Evolutionary conservation across 2,329 filamentous ascomycete genomes (phyloP).

Genomic region (Leptographium flavum): DNA sequence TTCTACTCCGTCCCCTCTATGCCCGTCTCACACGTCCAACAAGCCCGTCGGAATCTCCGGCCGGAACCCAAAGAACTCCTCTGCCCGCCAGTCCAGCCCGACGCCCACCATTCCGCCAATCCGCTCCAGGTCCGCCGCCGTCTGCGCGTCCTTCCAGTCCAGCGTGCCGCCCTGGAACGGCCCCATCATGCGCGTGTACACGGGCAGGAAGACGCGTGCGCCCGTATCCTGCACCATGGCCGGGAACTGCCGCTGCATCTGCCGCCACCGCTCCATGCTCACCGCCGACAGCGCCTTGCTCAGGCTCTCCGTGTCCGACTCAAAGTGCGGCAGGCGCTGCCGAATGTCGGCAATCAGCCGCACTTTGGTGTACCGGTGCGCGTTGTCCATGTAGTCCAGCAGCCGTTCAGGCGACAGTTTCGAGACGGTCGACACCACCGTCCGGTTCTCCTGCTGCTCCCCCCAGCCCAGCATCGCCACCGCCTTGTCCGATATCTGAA

Average conservation of each 20-base stretch:
- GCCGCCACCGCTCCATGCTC: conserved; percentile 10
- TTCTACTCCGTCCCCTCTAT: no score
- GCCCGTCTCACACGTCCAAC: conserved; percentile 3
- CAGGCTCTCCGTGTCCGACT: conserved; percentile 30
- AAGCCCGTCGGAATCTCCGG: conserved; percentile 10
- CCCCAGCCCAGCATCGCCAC: conserved; percentile 18
- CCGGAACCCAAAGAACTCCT: conserved; percentile 19
- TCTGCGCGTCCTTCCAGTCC: conserved; percentile 23
- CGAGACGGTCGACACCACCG: conserved; percentile 22
- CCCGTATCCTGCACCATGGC: background rate
- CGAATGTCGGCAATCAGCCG: conserved; percentile 29
- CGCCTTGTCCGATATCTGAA: conserved; percentile 12
- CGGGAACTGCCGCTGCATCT: conserved; percentile 4
- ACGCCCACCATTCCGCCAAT: conserved; percentile 13
- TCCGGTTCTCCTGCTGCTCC: conserved; percentile 14
- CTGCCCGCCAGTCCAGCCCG: conserved; percentile 21
- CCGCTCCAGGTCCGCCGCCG: conserved; percentile 18
- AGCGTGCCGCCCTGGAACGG: conserved; percentile 22
- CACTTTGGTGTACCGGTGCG: conserved; percentile 29
- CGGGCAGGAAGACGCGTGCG: conserved; percentile 5
- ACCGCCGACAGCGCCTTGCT: conserved; percentile 11
- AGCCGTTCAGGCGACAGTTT: conserved; percentile 36
- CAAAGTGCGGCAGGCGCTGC: conserved; percentile 26
- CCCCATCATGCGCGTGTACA: conserved; percentile 7
- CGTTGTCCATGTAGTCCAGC: conserved; percentile 32